Percentiles rank a stretch among this genome's conserved stretches.
Evolutionary conservation across 2,329 filamentous ascomycete genomes (phyloP).

Genomic region (Fusarium nematophilum): DNA sequence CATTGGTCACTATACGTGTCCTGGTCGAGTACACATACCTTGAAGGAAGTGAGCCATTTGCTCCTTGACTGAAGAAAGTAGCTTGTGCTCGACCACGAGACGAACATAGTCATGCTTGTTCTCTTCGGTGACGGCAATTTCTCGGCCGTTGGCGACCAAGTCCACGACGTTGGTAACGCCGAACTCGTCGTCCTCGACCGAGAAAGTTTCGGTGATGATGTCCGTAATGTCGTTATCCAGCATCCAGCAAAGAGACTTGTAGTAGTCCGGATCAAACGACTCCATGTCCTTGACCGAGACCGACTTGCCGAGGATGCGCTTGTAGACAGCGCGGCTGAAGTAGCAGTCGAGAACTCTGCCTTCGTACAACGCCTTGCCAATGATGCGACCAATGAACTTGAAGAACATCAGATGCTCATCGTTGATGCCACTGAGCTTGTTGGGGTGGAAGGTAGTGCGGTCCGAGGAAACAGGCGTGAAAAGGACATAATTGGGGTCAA

Average conservation of each 20-base stretch:
- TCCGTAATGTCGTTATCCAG: constrained; percentile 98
- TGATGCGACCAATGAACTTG: constrained; percentile 98
- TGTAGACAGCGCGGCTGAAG: constrained; percentile 98
- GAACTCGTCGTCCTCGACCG: constrained; percentile 93
- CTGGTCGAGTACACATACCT: constrained; percentile 60
- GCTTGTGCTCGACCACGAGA: constrained; percentile 91
- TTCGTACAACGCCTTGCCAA: constrained; percentile 97
- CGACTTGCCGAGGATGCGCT: constrained; percentile 92
- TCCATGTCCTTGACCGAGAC: constrained; percentile 99
- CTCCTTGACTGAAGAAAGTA: constrained; percentile 90
- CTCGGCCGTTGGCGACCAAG: constrained; percentile 85
- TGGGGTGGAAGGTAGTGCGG: constrained; percentile 98
- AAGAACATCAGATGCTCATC: constrained; percentile 97
- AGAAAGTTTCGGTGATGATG: constrained; percentile 96
- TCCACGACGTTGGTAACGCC: constrained; percentile 90
- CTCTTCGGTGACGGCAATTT: constrained; percentile 94
- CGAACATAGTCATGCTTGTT: constrained; percentile 99
- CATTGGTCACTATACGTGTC: background rate
- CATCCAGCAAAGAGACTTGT: constrained; percentile 99
- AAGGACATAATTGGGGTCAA: constrained; percentile 95
- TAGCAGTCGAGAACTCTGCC: constrained; percentile 96
- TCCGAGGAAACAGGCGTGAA: constrained; percentile 98
- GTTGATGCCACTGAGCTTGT: constrained; percentile 93
- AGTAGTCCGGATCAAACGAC: constrained; percentile 97
- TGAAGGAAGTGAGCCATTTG: constrained; percentile 94